These are phyloP conservation scores for Gautieria morchelliformis DNA, from an alignment of 768 basidiomycete species.

Conservation along the genomic window DNA sequence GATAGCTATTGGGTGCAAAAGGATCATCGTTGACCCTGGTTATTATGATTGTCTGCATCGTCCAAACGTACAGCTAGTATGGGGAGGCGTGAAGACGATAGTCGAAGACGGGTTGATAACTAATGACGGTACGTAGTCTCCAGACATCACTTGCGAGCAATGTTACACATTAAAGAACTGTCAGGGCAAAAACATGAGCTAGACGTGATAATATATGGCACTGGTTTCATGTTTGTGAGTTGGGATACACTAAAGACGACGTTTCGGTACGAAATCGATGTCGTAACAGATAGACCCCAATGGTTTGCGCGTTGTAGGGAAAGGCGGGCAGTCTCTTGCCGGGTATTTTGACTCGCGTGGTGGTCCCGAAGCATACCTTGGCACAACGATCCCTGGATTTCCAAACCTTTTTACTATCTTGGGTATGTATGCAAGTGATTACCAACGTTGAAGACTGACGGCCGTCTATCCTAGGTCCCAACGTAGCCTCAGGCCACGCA, in stretches of 20 bases:
- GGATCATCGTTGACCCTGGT: conserved; percentile 51
- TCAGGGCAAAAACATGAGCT: conserved; percentile 15
- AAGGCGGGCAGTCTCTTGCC: conserved; percentile 29
- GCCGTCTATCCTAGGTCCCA: conserved; percentile 26
- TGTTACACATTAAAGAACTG: neutral
- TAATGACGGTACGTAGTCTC: neutral
- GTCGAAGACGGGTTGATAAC: conserved; percentile 41
- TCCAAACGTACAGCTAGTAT: conserved; percentile 43
- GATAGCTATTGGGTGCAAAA: conserved; percentile 53
- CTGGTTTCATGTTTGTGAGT: conserved; percentile 43
- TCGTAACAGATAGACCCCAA: conserved; percentile 9
- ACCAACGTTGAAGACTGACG: neutral
- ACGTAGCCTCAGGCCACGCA: conserved; percentile 47
- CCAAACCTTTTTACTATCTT: conserved; percentile 42
- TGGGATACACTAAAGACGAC: conserved; percentile 25
- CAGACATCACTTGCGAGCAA: neutral
- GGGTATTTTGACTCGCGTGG: conserved; percentile 40
- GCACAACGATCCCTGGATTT: conserved; percentile 44
- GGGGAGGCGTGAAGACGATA: conserved; percentile 39
- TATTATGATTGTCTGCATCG: conserved; percentile 44
- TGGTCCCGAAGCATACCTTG: conserved; percentile 44
- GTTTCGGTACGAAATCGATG: neutral
- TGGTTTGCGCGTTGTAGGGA: conserved; percentile 27
- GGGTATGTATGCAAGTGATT: conserved; percentile 20
- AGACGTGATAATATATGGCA: conserved; percentile 50